Conservation (phyloP, 805 yeast species). For the Geotrichum ghanense region DNA sequence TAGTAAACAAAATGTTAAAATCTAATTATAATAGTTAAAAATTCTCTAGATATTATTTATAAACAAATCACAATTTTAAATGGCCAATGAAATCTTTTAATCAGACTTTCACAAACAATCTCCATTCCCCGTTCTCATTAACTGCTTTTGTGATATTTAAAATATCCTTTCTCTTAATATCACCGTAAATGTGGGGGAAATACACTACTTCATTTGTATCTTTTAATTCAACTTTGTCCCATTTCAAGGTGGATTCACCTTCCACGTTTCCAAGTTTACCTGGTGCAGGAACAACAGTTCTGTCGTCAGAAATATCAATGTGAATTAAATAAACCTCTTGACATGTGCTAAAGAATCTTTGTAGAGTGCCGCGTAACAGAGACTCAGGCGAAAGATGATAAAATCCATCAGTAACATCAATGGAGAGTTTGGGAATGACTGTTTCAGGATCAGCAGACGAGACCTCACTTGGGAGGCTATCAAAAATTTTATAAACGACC, state of each 20-base stretch:
- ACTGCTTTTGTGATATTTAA: slow-evolving; percentile 7
- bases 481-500: background rate
- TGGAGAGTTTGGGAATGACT: slow-evolving; percentile 15
- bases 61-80: too few relatives aligned
- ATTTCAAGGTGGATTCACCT: slow-evolving; percentile 11
- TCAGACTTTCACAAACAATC: background rate
- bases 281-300: slow-evolving; percentile 9
- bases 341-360: slow-evolving; percentile 12
- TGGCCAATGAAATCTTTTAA: too few relatives aligned
- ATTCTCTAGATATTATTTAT: too few relatives aligned
- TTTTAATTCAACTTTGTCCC: slow-evolving; percentile 19
- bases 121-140: slow-evolving; percentile 6
- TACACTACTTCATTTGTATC: slow-evolving; percentile 5
- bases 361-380: slow-evolving; percentile 17
- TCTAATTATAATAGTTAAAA: too few relatives aligned
- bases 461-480: background rate
- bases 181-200: slow-evolving; percentile 21
- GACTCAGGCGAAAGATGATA: slow-evolving; percentile 18
- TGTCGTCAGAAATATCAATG: slow-evolving; percentile 14
- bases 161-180: slow-evolving; percentile 16
- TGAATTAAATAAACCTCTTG: slow-evolving; percentile 13
- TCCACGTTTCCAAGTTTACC: slow-evolving; percentile 18
- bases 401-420: slow-evolving; percentile 20
- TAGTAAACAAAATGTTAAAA: too few relatives aligned
- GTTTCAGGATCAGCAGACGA: slow-evolving; percentile 9